phyloP scores from a whole-genome alignment of 371 early-diverging fungal genomes.

The Batrachochytrium dendrobatidis region DNA sequence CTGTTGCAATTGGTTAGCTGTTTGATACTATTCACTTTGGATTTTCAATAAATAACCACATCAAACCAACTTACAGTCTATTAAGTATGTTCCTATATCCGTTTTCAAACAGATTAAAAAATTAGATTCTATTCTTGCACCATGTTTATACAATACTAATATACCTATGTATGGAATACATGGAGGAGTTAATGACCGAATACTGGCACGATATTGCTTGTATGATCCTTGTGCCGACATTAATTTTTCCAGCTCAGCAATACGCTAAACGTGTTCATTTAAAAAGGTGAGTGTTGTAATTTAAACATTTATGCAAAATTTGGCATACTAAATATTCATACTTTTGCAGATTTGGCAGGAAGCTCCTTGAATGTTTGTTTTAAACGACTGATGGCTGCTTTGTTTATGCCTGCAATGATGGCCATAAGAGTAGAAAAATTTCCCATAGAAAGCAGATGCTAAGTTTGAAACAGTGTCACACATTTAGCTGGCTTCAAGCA shows the following conservation, averaged over 20 bases:
- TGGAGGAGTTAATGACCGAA: slow-evolving; percentile 46
- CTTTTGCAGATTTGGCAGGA: slow-evolving; percentile 37
- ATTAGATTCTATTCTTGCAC: not conserved
- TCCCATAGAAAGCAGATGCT: slow-evolving; percentile 46
- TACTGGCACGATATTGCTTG: slow-evolving; percentile 52
- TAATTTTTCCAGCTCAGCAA: slow-evolving; percentile 52
- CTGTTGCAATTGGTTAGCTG: slow-evolving; percentile 4
- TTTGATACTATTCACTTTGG: not conserved
- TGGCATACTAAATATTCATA: too few relatives aligned
- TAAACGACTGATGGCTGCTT: slow-evolving; percentile 51
- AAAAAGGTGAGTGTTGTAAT: not conserved
- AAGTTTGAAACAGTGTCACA: not conserved
- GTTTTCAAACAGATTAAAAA: not conserved
- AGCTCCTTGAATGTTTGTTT: slow-evolving; percentile 52
- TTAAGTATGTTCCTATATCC: slow-evolving; percentile 22
- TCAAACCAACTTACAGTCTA: slow-evolving; percentile 17
- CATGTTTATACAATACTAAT: too few relatives aligned
- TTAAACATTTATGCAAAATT: too few relatives aligned
- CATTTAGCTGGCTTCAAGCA: not conserved
- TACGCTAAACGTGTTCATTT: slow-evolving; percentile 27
- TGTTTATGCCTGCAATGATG: slow-evolving; percentile 62
- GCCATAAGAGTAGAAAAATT: slow-evolving; percentile 70
- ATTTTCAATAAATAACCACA: not conserved
- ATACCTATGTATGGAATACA: slow-evolving; percentile 50
- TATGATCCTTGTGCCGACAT: slow-evolving; percentile 61